Percentiles rank a stretch among this genome's conserved stretches.
phyloP scores from a whole-genome alignment of 1,284 basidiomycete genomes.

The Microbotryum violaceum region DNA sequence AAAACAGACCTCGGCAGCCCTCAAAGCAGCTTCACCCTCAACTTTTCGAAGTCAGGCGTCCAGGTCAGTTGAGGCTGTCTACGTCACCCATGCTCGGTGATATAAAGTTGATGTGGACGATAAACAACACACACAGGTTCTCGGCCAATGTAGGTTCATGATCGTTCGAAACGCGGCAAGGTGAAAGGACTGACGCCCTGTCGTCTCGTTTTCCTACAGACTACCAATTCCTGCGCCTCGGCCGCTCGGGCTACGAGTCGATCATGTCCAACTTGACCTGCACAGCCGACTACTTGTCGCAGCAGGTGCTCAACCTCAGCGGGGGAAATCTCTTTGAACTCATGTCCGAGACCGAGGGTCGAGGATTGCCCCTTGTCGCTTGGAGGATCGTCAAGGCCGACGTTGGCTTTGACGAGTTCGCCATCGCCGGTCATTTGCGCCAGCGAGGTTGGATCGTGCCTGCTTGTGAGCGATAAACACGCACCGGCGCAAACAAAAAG shows the following conservation, averaged over 20 bases:
- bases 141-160: constrained; percentile 10
- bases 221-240: constrained; percentile 26
- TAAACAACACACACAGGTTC: constrained; percentile 12
- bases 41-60: constrained; percentile 38
- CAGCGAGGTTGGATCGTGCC: constrained; percentile 37
- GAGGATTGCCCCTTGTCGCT: constrained; percentile 38
- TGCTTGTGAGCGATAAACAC: background rate
- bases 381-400: constrained; percentile 32
- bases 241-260: constrained; percentile 39
- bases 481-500: background rate
- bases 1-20: constrained; percentile 11
- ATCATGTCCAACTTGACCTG: constrained; percentile 38
- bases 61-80: constrained; percentile 28
- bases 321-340: constrained; percentile 35
- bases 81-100: no score
- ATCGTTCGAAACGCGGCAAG: background rate
- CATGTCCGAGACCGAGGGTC: constrained; percentile 31
- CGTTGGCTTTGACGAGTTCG: constrained; percentile 28
- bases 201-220: background rate
- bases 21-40: constrained; percentile 38
- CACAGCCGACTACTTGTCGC: constrained; percentile 34
- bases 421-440: constrained; percentile 31
- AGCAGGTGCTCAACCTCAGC: constrained; percentile 27
- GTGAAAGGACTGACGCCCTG: background rate
- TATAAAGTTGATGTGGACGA: no score